Evolutionary conservation across 1,139 yeast species (phyloP).

Genomic region (Candida tetrigidarum): DNA sequence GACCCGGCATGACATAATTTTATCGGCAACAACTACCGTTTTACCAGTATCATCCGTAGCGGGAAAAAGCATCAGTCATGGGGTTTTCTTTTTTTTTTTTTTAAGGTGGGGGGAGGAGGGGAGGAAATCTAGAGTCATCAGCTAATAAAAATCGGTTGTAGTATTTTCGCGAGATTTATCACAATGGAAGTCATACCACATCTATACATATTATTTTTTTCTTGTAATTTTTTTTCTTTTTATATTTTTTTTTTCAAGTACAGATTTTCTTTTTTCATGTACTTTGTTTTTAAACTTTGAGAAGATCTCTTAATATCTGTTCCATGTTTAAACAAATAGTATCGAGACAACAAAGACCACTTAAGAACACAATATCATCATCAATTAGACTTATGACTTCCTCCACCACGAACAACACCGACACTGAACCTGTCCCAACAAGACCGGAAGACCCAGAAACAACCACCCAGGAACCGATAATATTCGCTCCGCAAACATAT

Average conservation of each 20-base stretch:
- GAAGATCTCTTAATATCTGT: not conserved
- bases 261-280: not conserved
- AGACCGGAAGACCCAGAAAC: constrained; percentile 18
- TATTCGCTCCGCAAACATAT: constrained; percentile 85
- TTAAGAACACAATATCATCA: constrained; percentile 6
- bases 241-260: not conserved
- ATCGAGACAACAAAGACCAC: constrained; percentile 3
- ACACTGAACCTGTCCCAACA: not conserved
- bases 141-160: too few species aligned
- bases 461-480: constrained; percentile 30
- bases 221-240: not conserved
- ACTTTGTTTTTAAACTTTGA: not conserved
- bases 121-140: too few species aligned
- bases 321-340: constrained; percentile 12
- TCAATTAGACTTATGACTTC: constrained; percentile 10
- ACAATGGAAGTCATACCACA: too few species aligned
- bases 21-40: too few species aligned
- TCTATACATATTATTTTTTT: too few species aligned
- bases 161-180: too few species aligned
- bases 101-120: too few species aligned
- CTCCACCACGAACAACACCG: not conserved
- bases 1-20: too few species aligned
- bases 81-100: too few species aligned
- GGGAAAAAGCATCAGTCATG: too few species aligned
- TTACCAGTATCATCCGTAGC: too few species aligned